Evolutionary conservation across 768 basidiomycete genomes (phyloP).

Genomic region (Sporobolomyces roseus): DNA sequence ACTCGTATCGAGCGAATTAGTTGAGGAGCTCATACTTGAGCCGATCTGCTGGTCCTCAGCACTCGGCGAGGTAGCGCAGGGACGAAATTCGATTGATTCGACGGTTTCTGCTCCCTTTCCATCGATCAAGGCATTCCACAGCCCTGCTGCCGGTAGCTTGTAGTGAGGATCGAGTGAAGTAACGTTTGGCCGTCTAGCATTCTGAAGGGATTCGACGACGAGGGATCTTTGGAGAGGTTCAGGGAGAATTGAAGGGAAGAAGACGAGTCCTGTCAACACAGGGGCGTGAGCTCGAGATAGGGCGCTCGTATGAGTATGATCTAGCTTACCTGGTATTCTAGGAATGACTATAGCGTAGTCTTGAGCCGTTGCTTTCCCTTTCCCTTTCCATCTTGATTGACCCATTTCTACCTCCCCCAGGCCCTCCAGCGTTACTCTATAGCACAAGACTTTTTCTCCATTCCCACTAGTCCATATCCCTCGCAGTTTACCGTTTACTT

Average conservation of each 20-base stretch:
- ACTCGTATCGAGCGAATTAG: too few relatives aligned
- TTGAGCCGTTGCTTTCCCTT: conserved; percentile 9
- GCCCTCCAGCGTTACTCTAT: conserved; percentile 14
- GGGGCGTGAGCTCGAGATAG: not conserved
- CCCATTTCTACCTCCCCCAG: conserved; percentile 22
- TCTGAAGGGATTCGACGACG: conserved; percentile 65
- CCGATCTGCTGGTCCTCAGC: not conserved
- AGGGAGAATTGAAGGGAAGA: conserved; percentile 71
- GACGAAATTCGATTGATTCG: not conserved
- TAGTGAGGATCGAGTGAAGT: conserved; percentile 90
- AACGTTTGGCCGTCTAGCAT: conserved; percentile 72
- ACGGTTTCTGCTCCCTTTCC: conserved; percentile 21
- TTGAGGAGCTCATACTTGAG: not conserved
- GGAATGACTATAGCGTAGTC: conserved; percentile 34
- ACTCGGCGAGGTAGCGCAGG: not conserved
- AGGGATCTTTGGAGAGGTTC: conserved; percentile 63
- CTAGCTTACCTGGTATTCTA: conserved; percentile 32
- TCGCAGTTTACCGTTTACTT: not conserved
- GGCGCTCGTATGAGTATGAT: too few relatives aligned
- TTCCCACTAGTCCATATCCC: conserved; percentile 10
- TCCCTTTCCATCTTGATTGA: conserved; percentile 34
- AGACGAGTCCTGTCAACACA: conserved; percentile 65
- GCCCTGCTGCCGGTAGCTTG: conserved; percentile 63
- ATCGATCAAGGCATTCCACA: conserved; percentile 62
- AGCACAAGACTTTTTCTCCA: conserved; percentile 16